A percentile compares a stretch with the other conserved stretches of the same genome.
Conservation (phyloP, 2,329 filamentous ascomycete species). For the Lasiodiplodia theobromae region DNA sequence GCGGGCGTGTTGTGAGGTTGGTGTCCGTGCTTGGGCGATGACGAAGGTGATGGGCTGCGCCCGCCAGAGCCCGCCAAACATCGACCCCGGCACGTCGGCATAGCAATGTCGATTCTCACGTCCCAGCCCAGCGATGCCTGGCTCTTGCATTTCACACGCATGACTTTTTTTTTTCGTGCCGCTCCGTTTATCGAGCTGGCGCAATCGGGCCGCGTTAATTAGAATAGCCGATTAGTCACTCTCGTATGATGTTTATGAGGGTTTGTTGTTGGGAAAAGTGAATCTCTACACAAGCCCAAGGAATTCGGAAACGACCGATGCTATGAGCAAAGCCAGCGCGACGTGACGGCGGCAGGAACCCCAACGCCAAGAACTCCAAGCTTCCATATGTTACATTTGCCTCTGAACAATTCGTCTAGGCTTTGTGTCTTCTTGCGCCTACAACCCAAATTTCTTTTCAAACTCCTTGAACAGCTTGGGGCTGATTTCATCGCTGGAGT, state of each 20-base stretch:
- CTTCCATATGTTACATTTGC: constrained; percentile 20
- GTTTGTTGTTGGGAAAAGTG: neutral
- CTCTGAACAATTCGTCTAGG: constrained; percentile 1
- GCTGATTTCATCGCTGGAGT: constrained; percentile 93
- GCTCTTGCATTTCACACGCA: neutral
- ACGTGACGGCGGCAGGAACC: constrained; percentile 12
- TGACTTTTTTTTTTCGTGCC: neutral
- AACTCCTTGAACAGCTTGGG: constrained; percentile 89
- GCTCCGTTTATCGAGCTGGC: neutral
- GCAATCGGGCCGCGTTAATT: neutral
- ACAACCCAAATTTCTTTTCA: constrained; percentile 71
- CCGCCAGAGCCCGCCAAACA: constrained; percentile 1
- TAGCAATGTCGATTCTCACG: constrained; percentile 1
- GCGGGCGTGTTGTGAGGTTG: constrained; percentile 28
- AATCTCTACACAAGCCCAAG: constrained; percentile 10
- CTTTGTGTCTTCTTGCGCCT: constrained; percentile 19
- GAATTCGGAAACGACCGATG: constrained; percentile 8
- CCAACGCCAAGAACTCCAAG: constrained; percentile 17
- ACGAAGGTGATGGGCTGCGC: constrained; percentile 16
- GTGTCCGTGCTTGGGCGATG: constrained; percentile 27
- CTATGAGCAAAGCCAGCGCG: constrained; percentile 18
- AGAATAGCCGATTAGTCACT: constrained; percentile 1
- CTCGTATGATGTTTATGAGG: neutral
- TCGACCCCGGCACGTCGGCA: constrained; percentile 7
- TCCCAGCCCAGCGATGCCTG: neutral